Evolutionary conservation across 495 filamentous ascomycete genomes (phyloP).

Genomic region (Talaromyces thailandensis): DNA sequence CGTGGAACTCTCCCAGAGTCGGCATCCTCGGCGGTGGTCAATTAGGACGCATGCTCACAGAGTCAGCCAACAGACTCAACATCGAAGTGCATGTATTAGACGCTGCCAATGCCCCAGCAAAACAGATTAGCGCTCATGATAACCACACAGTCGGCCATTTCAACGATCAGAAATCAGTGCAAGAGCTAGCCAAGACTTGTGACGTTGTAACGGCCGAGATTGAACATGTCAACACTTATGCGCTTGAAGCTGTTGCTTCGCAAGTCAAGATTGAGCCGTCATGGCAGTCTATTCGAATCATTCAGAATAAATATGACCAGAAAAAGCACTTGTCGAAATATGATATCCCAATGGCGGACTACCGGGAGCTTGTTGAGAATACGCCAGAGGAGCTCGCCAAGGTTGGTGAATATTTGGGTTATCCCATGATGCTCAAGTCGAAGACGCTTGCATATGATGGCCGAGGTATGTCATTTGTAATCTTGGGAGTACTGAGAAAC

Average conservation of each 20-base stretch:
- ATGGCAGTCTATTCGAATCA: constrained; percentile 80
- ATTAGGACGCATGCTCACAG: constrained; percentile 91
- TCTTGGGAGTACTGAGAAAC: background rate
- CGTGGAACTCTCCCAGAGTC: constrained; percentile 45
- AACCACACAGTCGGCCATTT: constrained; percentile 79
- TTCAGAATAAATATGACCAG: constrained; percentile 95
- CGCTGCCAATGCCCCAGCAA: constrained; percentile 69
- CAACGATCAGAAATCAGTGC: constrained; percentile 67
- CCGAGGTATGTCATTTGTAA: constrained; percentile 37
- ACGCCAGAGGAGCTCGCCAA: constrained; percentile 50
- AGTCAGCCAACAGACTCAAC: constrained; percentile 79
- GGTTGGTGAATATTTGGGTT: constrained; percentile 59
- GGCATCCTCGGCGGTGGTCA: constrained; percentile 74
- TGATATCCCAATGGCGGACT: constrained; percentile 63
- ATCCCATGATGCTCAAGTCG: constrained; percentile 91
- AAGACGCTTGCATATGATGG: constrained; percentile 93
- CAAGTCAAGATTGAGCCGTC: constrained; percentile 65
- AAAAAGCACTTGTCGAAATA: constrained; percentile 67
- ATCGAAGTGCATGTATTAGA: constrained; percentile 78
- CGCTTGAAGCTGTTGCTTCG: constrained; percentile 75
- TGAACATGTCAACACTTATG: constrained; percentile 89
- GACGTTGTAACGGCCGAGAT: constrained; percentile 95
- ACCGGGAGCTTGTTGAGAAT: constrained; percentile 46
- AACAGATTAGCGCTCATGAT: constrained; percentile 74
- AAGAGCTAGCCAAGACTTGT: constrained; percentile 63